Conservation (phyloP, 2,329 filamentous ascomycete genomes). For the Colletotrichum sp. region DNA sequence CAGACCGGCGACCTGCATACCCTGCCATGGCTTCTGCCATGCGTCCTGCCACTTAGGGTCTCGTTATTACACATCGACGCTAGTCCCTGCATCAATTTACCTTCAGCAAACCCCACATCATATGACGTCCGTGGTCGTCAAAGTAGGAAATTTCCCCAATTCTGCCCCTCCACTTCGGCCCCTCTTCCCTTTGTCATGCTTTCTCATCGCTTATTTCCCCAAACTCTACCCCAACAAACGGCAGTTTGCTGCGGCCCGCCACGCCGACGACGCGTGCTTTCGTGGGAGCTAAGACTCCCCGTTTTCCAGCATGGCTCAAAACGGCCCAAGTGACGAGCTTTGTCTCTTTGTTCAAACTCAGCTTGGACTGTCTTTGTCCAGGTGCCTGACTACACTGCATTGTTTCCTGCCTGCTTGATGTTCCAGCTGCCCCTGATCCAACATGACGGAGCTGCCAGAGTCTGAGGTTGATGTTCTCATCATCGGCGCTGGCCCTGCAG, state of each 20-base stretch:
- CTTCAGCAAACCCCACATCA: not conserved
- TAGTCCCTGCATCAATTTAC: not conserved
- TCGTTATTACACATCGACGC: not conserved
- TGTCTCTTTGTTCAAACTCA: not conserved
- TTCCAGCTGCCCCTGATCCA: not conserved
- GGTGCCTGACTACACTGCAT: not conserved
- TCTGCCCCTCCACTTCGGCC: not conserved
- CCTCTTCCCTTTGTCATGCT: conserved; percentile 20
- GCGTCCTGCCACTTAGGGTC: not conserved
- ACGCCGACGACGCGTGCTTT: not conserved
- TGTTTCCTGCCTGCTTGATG: not conserved
- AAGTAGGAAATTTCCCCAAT: not conserved
- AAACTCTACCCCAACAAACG: not conserved
- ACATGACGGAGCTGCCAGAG: conserved; percentile 2
- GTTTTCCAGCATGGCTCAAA: not conserved
- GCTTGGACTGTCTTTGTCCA: not conserved
- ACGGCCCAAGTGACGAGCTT: not conserved
- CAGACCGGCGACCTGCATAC: not conserved
- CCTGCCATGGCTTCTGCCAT: not conserved
- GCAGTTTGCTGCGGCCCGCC: not conserved
- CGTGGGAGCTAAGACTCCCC: not conserved
- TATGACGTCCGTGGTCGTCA: not conserved
- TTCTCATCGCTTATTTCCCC: conserved; percentile 19
- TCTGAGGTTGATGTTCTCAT: conserved; percentile 18
- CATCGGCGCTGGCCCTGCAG: conserved; percentile 33